A percentile compares a stretch with the other conserved stretches of the same genome.
Evolutionary conservation across 345 rosid genomes (phyloP).

Genomic region (Nasturtium officinale): DNA sequence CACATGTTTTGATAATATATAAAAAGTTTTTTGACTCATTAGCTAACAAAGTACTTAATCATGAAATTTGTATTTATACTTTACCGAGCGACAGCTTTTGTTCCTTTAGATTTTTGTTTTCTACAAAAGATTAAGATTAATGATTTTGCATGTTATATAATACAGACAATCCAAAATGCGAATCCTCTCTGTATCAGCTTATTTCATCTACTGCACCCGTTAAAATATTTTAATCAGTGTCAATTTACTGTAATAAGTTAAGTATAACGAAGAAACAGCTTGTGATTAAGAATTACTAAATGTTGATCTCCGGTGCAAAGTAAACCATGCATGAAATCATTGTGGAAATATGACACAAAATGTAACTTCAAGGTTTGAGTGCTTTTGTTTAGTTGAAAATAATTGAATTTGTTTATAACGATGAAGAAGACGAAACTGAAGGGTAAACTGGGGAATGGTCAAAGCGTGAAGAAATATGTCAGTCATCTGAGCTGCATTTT

Average conservation of each 20-base stretch:
- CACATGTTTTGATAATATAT: slow-evolving; percentile 34
- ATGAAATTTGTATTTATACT: slow-evolving; percentile 13
- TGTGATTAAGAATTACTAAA: neutral
- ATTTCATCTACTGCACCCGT: slow-evolving; percentile 20
- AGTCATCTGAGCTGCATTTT: slow-evolving; percentile 28
- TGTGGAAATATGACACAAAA: neutral
- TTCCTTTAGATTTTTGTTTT: slow-evolving; percentile 3
- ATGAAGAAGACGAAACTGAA: neutral
- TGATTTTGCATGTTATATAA: slow-evolving; percentile 24
- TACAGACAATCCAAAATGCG: slow-evolving; percentile 28
- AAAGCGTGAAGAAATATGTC: slow-evolving; percentile 38
- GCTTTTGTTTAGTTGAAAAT: slow-evolving; percentile 1
- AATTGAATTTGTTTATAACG: neutral
- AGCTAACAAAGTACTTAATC: slow-evolving; percentile 19
- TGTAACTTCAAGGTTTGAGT: slow-evolving; percentile 17
- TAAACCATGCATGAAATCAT: neutral
- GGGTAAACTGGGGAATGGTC: slow-evolving; percentile 21
- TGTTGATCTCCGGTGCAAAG: neutral
- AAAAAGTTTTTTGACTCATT: slow-evolving; percentile 32
- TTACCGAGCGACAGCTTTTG: slow-evolving; percentile 39
- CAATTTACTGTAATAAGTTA: slow-evolving; percentile 17
- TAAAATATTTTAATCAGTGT: slow-evolving; percentile 16
- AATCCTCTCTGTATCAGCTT: slow-evolving; percentile 32
- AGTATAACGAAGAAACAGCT: slow-evolving; percentile 3
- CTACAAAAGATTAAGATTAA: too few species aligned